phyloP scores from a whole-genome alignment of 495 filamentous ascomycete species.

The Choiromyces venosus region DNA sequence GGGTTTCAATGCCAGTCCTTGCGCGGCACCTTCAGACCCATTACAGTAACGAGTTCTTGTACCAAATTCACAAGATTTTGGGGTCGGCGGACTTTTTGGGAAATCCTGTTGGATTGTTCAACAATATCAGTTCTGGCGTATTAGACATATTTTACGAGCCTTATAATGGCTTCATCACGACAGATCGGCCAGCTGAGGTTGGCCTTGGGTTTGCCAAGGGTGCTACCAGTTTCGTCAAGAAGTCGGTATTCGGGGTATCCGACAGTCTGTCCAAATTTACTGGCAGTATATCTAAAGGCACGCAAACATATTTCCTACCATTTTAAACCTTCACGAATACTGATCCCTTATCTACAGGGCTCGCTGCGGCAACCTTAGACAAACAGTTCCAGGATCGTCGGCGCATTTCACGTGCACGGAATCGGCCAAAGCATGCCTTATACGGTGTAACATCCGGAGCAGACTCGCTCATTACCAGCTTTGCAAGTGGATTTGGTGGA shows the following conservation, averaged over 20 bases:
- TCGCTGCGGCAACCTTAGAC: constrained; percentile 90
- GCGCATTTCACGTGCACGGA: constrained; percentile 85
- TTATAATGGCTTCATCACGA: constrained; percentile 95
- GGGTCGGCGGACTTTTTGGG: constrained; percentile 98
- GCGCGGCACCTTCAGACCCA: constrained; percentile 81
- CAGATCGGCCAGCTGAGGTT: constrained; percentile 86
- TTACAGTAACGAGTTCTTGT: constrained; percentile 91
- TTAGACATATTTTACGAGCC: constrained; percentile 98
- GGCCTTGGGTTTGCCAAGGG: constrained; percentile 94
- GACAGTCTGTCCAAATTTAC: constrained; percentile 96
- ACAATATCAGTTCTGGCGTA: constrained; percentile 93
- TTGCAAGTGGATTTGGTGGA: constrained; percentile 90
- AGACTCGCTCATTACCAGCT: constrained; percentile 82
- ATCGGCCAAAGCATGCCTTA: constrained; percentile 91
- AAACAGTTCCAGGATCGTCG: constrained; percentile 97
- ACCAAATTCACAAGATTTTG: constrained; percentile 91
- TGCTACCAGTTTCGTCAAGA: constrained; percentile 94
- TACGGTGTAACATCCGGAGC: constrained; percentile 95
- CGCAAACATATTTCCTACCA: not conserved
- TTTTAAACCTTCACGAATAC: not conserved
- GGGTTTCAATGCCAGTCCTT: constrained; percentile 78
- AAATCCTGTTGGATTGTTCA: constrained; percentile 96
- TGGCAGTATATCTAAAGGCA: constrained; percentile 88
- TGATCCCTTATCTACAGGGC: constrained; percentile 40
- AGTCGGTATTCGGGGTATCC: constrained; percentile 92